Percentiles rank a stretch among this genome's conserved stretches.
Evolutionary conservation across 306 rosid genomes (phyloP).

Genomic region (Corylus heterophylla): DNA sequence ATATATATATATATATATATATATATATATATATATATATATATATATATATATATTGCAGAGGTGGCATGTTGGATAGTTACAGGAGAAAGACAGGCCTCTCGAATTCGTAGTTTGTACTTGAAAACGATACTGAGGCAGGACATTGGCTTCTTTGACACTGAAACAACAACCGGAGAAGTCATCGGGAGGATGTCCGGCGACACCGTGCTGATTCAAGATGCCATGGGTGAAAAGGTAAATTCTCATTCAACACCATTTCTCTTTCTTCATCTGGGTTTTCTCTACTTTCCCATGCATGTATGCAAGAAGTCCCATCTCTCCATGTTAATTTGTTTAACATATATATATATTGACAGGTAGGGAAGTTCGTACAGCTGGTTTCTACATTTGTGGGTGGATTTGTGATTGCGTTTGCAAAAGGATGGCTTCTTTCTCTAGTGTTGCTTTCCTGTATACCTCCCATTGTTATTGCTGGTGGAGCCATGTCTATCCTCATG

Average conservation of each 20-base stretch:
- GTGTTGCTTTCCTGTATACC: constrained; percentile 71
- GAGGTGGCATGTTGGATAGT: constrained; percentile 97
- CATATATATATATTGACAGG: constrained; percentile 43
- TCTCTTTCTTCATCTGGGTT: not conserved
- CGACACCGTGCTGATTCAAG: constrained; percentile 88
- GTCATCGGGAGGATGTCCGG: constrained; percentile 92
- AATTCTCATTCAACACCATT: too few species aligned
- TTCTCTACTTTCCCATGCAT: not conserved
- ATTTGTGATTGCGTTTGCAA: constrained; percentile 58
- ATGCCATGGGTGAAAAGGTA: constrained; percentile 94
- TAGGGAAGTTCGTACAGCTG: constrained; percentile 82
- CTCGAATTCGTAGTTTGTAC: constrained; percentile 74
- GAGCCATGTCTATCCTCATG: constrained; percentile 34
- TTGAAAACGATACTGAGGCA: constrained; percentile 76
- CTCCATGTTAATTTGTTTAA: too few species aligned
- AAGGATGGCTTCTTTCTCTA: constrained; percentile 72
- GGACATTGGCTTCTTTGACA: constrained; percentile 83
- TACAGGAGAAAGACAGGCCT: constrained; percentile 87
- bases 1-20: too few species aligned
- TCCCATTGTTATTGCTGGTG: constrained; percentile 51
- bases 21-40: too few species aligned
- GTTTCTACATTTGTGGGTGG: constrained; percentile 69
- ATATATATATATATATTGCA: constrained; percentile 16
- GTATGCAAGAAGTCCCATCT: too few species aligned
- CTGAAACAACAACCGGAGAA: constrained; percentile 79